Base-by-base conservation (phyloP, 129 eudicot species). In the Tagetes erecta region DNA sequence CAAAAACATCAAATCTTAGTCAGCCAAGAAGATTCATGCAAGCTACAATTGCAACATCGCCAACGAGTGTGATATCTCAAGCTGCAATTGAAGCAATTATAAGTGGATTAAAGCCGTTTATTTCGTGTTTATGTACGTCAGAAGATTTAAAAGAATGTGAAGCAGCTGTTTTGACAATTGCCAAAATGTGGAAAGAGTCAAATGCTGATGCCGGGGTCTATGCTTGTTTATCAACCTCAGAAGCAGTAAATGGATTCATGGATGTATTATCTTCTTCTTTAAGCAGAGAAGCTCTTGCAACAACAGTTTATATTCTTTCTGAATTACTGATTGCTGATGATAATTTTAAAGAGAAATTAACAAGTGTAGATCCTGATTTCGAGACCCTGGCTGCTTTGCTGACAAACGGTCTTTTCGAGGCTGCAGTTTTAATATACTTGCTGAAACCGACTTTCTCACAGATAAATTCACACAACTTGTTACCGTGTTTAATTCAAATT, bases 91-190 rank as follows among this genome's bases (percentile, higher is more conserved):
- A 90, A 64, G 64, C 87, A 34, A 82, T 87, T 33, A 89, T 89
- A 76, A 89, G 83, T 11, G 86, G 82, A 8, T 59, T 89, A 56
- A 87, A 87, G 60, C 96, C 96, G 12, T 75, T 77, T n/a, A 70
- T 90, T 40, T 73, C 87, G 6, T 81, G 85, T 67, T 84, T 90
- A 31, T 85, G 88, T 34, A 85, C 73, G 72, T 90, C 96, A 4
- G 92, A 90, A 74, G 88, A 90, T 75, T 59, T 90, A 42, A 77
- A 85, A 75, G 96, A 87, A 81, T 90, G 96, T 64, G 96, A 90
- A 83, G 73, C 65, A 44, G 88, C 92, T 11, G 83, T 90, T 51
- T 34, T 87, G 55, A 71, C 86, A 0, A 83, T 87, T 76, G 83
- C 84, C 55, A 83, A 71, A 69, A 85, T 82, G 71, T 90, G 96